Evolutionary conservation across 768 basidiomycete genomes (phyloP), one percentile per base, ranked within the genome.

Genomic region (Termitomyces sp.): DNA sequence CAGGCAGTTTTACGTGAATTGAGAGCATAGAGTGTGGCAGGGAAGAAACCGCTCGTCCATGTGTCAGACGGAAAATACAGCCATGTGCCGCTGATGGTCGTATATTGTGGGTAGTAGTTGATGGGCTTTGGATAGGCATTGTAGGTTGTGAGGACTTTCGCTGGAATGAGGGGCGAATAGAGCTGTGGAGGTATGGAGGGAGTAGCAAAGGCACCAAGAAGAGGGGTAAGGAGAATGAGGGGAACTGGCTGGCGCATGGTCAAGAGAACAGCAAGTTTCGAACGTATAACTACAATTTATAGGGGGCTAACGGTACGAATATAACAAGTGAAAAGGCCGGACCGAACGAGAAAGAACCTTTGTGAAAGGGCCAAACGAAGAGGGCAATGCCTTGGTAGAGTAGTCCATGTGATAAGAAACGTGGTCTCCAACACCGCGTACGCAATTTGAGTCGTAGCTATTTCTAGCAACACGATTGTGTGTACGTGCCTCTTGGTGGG

Each of bases 1-100:
- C 87, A 89, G 4, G 86, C 68, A 24, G 64, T 61, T 53, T 77
- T 71, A 34, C 88, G 77, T 39, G 77, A 75, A 66, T 86, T 78
- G 47, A 89, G 70, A 14, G 82, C 85, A 61, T 89, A 89, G 22
- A 79, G 71, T 4, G 82, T 81, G 5, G 77, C 76, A 0, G 86
- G 86, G 68, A 88, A 84, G 75, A 89, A 89, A 1, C 86, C 86
- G 3, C 84, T 81, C 0, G 87, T 88, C 87, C 87, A 89, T 3
- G 80, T 82, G 62, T 87, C 77, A 0, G 85, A 78, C 5, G 55
- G 40, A 69, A 86, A 84, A 62, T 74, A 77, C 6, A 73, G 67
- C 87, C 87, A 89, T 2, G 69, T 64, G 1, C 86, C 86, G 0
- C 61, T 66, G 30, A 62, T 61, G 22, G 65, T 70, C 59, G 88